These are phyloP conservation scores for Dryas alaskensis DNA, from an alignment of 306 rosid genomes.

Conservation along the genomic window DNA sequence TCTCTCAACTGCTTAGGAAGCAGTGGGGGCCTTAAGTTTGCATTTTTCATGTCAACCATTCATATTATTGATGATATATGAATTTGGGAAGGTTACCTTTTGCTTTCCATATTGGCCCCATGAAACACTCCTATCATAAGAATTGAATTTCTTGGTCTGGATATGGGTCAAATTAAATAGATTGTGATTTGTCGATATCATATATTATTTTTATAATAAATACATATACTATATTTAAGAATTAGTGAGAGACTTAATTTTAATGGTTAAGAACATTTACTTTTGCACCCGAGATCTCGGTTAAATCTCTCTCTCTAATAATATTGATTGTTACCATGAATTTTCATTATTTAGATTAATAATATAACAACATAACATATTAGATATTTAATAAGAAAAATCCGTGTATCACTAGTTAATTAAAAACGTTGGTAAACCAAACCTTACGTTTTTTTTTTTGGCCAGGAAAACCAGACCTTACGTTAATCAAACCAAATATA, in stretches of 20 bases:
- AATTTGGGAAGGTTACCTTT: slow-evolving; percentile 15
- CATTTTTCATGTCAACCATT: slow-evolving; percentile 5
- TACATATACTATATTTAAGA: no score
- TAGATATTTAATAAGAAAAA: no score
- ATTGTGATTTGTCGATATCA: background rate
- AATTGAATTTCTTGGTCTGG: background rate
- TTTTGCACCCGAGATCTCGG: no score
- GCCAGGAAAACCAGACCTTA: background rate
- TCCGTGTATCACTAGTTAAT: no score
- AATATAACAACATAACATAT: no score
- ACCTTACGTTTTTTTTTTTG: no score
- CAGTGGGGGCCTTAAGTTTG: slow-evolving; percentile 12
- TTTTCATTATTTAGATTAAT: no score
- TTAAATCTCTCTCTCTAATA: no score
- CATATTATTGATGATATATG: slow-evolving; percentile 19
- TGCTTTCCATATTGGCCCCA: slow-evolving; percentile 27
- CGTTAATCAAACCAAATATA: no score
- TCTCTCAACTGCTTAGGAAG: slow-evolving; percentile 20
- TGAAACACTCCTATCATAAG: background rate
- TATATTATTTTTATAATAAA: background rate
- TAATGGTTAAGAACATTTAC: no score
- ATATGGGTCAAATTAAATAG: slow-evolving; percentile 7
- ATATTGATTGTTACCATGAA: no score
- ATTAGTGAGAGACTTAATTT: no score
- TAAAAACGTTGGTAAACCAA: background rate